phyloP scores from a whole-genome alignment of 2,329 filamentous ascomycete genomes.

The Reticulascus tulasneorum region DNA sequence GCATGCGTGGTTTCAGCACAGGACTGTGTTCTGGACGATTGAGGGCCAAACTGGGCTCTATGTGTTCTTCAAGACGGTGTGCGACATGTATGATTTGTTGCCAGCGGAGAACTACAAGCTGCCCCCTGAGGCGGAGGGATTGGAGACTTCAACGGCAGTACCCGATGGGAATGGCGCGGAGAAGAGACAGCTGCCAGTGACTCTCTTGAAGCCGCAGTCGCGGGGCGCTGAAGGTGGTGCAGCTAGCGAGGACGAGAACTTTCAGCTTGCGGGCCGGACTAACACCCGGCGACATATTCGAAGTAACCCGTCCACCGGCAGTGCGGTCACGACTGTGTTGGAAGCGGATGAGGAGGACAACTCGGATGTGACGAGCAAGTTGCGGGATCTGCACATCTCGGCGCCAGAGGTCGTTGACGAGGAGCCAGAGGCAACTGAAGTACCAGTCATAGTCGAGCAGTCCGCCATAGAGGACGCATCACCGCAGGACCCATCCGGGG shows the following conservation, averaged over 20 bases:
- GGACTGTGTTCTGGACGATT: slow-evolving; percentile 90
- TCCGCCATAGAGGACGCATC: slow-evolving; percentile 19
- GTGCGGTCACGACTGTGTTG: slow-evolving; percentile 74
- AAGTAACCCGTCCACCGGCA: slow-evolving; percentile 75
- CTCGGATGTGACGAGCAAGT: slow-evolving; percentile 38
- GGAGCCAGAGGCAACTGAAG: slow-evolving; percentile 34
- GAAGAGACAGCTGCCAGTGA: slow-evolving; percentile 23
- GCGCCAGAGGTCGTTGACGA: slow-evolving; percentile 57
- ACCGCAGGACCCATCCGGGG: slow-evolving; percentile 16
- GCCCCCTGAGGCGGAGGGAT: slow-evolving; percentile 84
- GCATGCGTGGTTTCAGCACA: slow-evolving; percentile 97
- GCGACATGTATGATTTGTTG: slow-evolving; percentile 84
- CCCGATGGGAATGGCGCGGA: slow-evolving; percentile 32
- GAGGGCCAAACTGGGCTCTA: slow-evolving; percentile 90
- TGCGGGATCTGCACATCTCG: slow-evolving; percentile 44
- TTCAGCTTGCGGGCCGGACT: slow-evolving; percentile 53
- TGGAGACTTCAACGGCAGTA: slow-evolving; percentile 49
- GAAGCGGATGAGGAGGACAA: slow-evolving; percentile 76
- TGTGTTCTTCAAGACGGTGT: slow-evolving; percentile 94
- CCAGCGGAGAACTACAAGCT: slow-evolving; percentile 95
- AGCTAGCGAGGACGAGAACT: slow-evolving; percentile 39
- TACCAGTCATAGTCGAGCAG: slow-evolving; percentile 37
- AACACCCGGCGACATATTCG: slow-evolving; percentile 80
- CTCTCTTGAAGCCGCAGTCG: slow-evolving; percentile 31
- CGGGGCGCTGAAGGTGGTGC: slow-evolving; percentile 22